Percentiles rank a stretch among this genome's conserved stretches.
Evolutionary conservation across 2,329 filamentous ascomycete species (phyloP).

Genomic region (Ophiocordyceps camponoti-floridani): DNA sequence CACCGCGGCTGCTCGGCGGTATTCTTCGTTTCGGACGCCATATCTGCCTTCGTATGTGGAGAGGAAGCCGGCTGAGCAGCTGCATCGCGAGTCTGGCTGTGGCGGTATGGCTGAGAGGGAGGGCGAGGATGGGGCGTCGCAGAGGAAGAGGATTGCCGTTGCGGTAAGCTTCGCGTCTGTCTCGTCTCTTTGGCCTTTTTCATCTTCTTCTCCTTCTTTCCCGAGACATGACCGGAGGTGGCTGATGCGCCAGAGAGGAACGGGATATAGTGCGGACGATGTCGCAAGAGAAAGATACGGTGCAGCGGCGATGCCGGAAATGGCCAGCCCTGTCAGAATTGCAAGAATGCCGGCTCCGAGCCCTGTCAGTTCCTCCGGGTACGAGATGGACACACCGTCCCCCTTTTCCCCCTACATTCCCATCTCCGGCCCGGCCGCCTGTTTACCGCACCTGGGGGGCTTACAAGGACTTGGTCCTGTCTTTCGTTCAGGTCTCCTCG

Average conservation of each 20-base stretch:
- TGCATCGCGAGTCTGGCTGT: constrained; percentile 2
- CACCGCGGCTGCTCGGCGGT: constrained; percentile 4
- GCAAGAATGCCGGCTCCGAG: constrained; percentile 53
- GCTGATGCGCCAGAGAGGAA: neutral
- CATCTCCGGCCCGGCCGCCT: neutral
- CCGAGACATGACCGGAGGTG: neutral
- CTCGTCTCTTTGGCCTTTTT: neutral
- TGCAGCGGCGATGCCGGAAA: constrained; percentile 74
- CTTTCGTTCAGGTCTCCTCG: constrained; percentile 14
- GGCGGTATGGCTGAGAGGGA: constrained; percentile 5
- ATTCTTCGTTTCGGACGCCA: constrained; percentile 4
- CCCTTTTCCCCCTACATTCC: neutral
- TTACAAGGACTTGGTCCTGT: neutral
- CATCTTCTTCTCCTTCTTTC: neutral
- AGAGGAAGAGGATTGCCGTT: constrained; percentile 40
- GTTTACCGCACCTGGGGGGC: neutral
- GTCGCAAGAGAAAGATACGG: constrained; percentile 84
- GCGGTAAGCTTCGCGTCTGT: constrained; percentile 29
- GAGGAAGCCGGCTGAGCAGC: constrained; percentile 3
- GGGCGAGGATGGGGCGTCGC: constrained; percentile 20
- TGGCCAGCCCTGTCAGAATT: constrained; percentile 67
- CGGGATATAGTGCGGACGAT: constrained; percentile 63
- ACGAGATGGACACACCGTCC: constrained; percentile 8
- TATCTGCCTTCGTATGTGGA: constrained; percentile 5
- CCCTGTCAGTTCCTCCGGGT: constrained; percentile 72